Percentiles rank a stretch among this genome's conserved stretches.
Evolutionary conservation across 371 early-diverging fungal species (phyloP).

Genomic region (Conidiobolus incongruus): DNA sequence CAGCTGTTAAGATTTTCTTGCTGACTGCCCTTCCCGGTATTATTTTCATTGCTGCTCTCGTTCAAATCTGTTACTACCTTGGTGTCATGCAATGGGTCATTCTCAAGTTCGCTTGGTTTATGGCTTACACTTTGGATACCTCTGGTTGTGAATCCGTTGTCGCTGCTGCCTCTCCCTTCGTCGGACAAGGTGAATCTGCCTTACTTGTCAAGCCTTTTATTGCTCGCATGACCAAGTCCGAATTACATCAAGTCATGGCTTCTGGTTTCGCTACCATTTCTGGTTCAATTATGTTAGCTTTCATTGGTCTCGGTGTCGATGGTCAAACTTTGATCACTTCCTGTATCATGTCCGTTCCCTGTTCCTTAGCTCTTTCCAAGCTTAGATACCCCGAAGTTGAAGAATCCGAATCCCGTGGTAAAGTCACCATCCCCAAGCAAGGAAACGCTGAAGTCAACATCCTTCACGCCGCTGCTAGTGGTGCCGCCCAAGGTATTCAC

Average conservation of each 20-base stretch:
- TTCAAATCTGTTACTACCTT: conserved; percentile 63
- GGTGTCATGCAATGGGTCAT: conserved; percentile 70
- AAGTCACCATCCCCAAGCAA: conserved; percentile 26
- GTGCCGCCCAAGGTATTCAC: conserved; percentile 61
- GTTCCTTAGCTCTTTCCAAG: conserved; percentile 66
- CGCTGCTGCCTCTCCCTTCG: conserved; percentile 27
- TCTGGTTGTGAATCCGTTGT: conserved; percentile 39
- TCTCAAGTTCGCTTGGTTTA: conserved; percentile 32
- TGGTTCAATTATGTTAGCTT: conserved; percentile 71
- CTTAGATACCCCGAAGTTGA: conserved; percentile 67
- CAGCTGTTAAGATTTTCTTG: conserved; percentile 24
- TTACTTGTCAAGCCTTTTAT: conserved; percentile 53
- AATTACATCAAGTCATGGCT: conserved; percentile 71
- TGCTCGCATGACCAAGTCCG: conserved; percentile 60
- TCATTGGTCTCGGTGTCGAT: conserved; percentile 37
- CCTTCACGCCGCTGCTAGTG: conserved; percentile 66
- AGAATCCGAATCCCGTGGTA: conserved; percentile 41
- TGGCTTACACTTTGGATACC: conserved; percentile 32
- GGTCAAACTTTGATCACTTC: conserved; percentile 46
- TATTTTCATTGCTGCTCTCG: conserved; percentile 68
- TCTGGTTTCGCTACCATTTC: conserved; percentile 78
- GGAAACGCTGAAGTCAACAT: conserved; percentile 45
- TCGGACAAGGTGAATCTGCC: conserved; percentile 32
- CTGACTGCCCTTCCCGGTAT: conserved; percentile 60
- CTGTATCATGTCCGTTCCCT: conserved; percentile 87